phyloP scores from a whole-genome alignment of 768 basidiomycete species.

The Auricularia sp. region DNA sequence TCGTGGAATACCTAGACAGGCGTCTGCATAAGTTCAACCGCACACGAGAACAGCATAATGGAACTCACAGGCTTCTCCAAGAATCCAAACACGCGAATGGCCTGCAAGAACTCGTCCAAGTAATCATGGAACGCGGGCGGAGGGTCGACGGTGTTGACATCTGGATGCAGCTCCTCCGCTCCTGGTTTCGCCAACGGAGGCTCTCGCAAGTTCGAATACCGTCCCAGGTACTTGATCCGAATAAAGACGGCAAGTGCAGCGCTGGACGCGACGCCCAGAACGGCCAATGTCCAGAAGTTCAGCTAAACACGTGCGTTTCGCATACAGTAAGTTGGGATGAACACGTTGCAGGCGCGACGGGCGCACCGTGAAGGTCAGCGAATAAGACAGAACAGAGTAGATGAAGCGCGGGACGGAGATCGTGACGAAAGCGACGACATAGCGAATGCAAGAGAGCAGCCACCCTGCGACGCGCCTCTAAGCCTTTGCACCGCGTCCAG shows the following conservation, averaged over 20 bases:
- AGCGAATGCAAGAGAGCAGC: slow-evolving; percentile 68
- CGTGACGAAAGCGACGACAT: slow-evolving; percentile 68
- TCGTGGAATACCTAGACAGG: slow-evolving; percentile 81
- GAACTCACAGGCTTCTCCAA: slow-evolving; percentile 83
- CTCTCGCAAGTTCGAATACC: slow-evolving; percentile 68
- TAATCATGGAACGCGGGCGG: slow-evolving; percentile 87
- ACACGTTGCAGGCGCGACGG: not conserved
- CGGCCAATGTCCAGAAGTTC: slow-evolving; percentile 84
- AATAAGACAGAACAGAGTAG: slow-evolving; percentile 72
- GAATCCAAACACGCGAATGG: slow-evolving; percentile 95
- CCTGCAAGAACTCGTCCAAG: slow-evolving; percentile 92
- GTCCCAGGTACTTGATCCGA: slow-evolving; percentile 62
- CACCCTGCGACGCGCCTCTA: slow-evolving; percentile 44
- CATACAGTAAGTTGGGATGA: not conserved
- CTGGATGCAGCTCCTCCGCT: slow-evolving; percentile 82
- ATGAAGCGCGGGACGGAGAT: slow-evolving; percentile 74
- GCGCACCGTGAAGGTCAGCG: slow-evolving; percentile 77
- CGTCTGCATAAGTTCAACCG: not conserved
- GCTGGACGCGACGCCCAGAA: slow-evolving; percentile 58
- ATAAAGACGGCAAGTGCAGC: slow-evolving; percentile 76
- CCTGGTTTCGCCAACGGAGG: slow-evolving; percentile 75
- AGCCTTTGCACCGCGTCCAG: slow-evolving; percentile 6
- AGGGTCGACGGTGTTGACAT: slow-evolving; percentile 64
- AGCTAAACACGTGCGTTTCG: slow-evolving; percentile 38
- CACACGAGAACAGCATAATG: not conserved